Base-by-base conservation (phyloP, 2,329 filamentous ascomycete species). In the Alternaria postmessia region DNA sequence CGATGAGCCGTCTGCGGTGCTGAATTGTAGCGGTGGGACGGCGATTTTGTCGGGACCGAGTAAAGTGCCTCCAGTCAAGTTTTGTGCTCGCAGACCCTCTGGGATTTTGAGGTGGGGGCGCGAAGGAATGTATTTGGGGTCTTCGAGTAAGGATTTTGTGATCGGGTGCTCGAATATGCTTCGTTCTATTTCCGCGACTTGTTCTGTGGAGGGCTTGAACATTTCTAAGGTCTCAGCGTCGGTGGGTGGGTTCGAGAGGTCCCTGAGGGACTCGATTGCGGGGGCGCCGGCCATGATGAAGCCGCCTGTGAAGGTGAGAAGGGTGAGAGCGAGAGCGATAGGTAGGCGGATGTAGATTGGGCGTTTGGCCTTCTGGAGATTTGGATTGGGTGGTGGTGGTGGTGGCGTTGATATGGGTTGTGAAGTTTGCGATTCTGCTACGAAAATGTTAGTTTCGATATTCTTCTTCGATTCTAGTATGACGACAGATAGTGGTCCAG, bases 41-140 rank as follows among this genome's bases (percentile, higher is more conserved):
- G 88, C 88, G 62, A 99, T 88, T 77, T 88, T 90, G 32, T 89
- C 88, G 0, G 89, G 85, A 0, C 93, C 94, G 18, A 90, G 77
- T 12, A 99, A 84, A 12, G 91, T 91, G 5, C 92, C 92, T 32
- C 87, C 92, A 0, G 94, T 98, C 53, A 99, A 84, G 78, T 90
- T 96, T 75, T 92, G 89, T 3, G 81, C 79, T 39, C 91, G 88
- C 77, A 93, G 85, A 3, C 84, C 79, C 26, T 84, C 82, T 0
- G 94, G 93, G 73, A 97, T 91, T 79, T 94, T 95, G 75, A 97
- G 82, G 75, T 97, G 93, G 11, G 94, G 94, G 41, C 95, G 87
- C 34, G 90, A 90, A 78, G 96, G 93, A 34, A 82, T 85, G 78
- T 90, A 91, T 26, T 86, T 86, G 1, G 88, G 82, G 69, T 91